Base-by-base conservation (phyloP, 305 asterid genomes). In the Striga hermonthica region DNA sequence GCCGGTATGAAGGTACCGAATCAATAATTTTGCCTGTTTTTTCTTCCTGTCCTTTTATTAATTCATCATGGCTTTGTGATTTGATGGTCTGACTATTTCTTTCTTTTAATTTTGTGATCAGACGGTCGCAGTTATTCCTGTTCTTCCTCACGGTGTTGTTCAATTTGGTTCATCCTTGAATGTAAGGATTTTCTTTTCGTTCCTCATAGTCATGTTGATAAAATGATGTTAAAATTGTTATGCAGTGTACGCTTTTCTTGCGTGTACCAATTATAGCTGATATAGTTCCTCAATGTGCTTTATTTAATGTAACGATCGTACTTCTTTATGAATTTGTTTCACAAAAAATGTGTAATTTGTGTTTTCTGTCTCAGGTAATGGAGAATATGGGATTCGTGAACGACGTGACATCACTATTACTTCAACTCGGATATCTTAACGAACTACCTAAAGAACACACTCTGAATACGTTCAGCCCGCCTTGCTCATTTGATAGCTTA, bases 111-210 rank as follows among this genome's bases (percentile, higher is more conserved):
- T 43, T 75, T 77, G 64, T 22, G 31, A 62, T 66, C 83, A 93
- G 99, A 90, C 99, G 4, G 62, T 93, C 69, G 93, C 83, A 12
- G 92, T 84, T 52, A 74, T 93, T 65, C 99, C 99, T 13, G 95
- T 87, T 65, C 87, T 87, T 70, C 95, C 99, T 54, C 96, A 88
- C 67, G 99, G 99, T 5, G 96, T 93, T 62, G 89, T 93, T 73
- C 99, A 88, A 63, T 86, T 90, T 75, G 99, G 97, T 73, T 93
- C 99, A 13, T 67, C 67, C 81, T 72, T 73, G 76, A 57, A 78
- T 4, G 98, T 92, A 81, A 79, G 95, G 77, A 60, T 68, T 36
- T 62, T 36, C 31, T 52, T 50, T 22, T 22, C 31, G 31, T 2
- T 22, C 31, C 31, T 22, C 31, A 22, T 22, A 22, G 31, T 22